Conservation (phyloP, 2,329 filamentous ascomycete genomes). For the Trichoderma koningii region DNA sequence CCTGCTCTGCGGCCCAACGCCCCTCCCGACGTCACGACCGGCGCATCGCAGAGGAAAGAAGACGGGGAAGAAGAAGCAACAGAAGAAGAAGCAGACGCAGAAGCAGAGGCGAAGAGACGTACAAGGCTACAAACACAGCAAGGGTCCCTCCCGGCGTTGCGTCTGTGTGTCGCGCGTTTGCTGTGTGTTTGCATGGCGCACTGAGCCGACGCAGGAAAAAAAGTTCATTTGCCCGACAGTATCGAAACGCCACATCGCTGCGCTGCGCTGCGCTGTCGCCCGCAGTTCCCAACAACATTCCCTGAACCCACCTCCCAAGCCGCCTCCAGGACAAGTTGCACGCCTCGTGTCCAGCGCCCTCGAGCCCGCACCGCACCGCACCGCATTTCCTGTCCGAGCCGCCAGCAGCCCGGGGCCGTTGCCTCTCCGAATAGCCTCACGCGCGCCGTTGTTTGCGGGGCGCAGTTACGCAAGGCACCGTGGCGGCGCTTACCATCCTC, state of each 20-base stretch:
- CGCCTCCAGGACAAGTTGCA: not conserved
- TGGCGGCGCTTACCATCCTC: conserved; percentile 61
- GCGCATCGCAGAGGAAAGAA: not conserved
- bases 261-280: conserved; percentile 2
- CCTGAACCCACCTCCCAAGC: not conserved
- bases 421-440: conserved; percentile 24
- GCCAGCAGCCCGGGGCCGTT: conserved; percentile 1
- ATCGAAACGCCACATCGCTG: conserved; percentile 26
- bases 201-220: conserved; percentile 32
- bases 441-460: conserved; percentile 30
- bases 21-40: not conserved
- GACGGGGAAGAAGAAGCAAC: not conserved
- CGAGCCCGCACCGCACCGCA: not conserved
- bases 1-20: not conserved
- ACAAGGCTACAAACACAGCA: not conserved
- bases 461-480: conserved; percentile 43
- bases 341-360: conserved; percentile 3
- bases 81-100: not conserved
- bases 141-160: not conserved
- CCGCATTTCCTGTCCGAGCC: conserved; percentile 25
- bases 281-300: conserved; percentile 28
- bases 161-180: conserved; percentile 22
- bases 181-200: conserved; percentile 39
- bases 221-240: conserved; percentile 3
- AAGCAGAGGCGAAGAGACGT: not conserved